Percentiles rank a stretch among this genome's conserved stretches.
These are phyloP conservation scores for Gremmenia infestans DNA, from an alignment of 2,329 filamentous ascomycete species.

Conservation along the genomic window DNA sequence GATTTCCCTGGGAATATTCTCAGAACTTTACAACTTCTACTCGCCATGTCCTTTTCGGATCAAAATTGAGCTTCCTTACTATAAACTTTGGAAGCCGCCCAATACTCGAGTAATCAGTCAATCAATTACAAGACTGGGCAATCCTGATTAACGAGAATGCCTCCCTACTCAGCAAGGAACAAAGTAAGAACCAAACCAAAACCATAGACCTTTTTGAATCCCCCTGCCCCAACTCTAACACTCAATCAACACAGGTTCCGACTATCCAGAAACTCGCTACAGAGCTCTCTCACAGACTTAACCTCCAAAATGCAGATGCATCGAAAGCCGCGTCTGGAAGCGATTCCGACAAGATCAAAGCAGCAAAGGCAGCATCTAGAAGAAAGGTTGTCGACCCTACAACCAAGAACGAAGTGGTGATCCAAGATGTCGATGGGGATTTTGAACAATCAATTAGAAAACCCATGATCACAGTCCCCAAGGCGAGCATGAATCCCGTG, in stretches of 20 bases:
- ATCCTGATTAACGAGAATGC: conserved; percentile 5
- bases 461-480: conserved; percentile 18
- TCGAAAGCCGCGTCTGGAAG: conserved; percentile 18
- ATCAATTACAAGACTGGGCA: background rate
- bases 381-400: conserved; percentile 18
- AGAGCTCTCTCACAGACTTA: conserved; percentile 18
- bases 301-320: conserved; percentile 17
- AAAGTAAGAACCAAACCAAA: conserved; percentile 7
- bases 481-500: background rate
- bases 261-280: conserved; percentile 19
- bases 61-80: background rate
- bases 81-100: background rate
- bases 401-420: conserved; percentile 18
- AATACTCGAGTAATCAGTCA: background rate
- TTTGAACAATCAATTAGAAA: conserved; percentile 16
- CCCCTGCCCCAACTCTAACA: background rate
- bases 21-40: background rate
- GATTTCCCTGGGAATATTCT: background rate
- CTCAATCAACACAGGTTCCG: conserved; percentile 10
- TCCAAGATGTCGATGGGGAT: conserved; percentile 21
- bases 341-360: conserved; percentile 17
- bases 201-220: background rate
- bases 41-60: background rate
- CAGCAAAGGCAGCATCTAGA: conserved; percentile 18
- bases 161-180: conserved; percentile 19